Evolutionary conservation across 192 early-diverging fungal species (phyloP).

Genomic region (Coemansia sp.): DNA sequence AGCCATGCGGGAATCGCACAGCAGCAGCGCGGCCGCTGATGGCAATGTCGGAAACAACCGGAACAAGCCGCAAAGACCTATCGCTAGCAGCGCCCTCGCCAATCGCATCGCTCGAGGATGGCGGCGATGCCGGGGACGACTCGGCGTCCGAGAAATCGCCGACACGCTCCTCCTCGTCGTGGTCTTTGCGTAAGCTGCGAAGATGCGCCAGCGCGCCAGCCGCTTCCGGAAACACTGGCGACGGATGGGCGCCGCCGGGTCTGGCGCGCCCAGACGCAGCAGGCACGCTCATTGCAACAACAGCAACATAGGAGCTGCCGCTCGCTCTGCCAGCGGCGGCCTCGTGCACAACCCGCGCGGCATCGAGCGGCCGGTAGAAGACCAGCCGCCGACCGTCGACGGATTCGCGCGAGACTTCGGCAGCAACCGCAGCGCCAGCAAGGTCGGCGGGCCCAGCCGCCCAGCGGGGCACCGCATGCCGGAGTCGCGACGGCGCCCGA

Average conservation of each 20-base stretch:
- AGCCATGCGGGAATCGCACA: slow-evolving; percentile 17
- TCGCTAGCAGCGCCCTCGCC: neutral
- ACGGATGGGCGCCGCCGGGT: neutral
- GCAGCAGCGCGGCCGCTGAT: neutral
- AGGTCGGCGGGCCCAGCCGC: neutral
- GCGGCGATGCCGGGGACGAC: neutral
- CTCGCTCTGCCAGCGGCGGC: neutral
- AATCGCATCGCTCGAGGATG: neutral
- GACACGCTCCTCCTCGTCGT: no score
- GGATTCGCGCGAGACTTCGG: slow-evolving; percentile 13
- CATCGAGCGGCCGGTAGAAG: slow-evolving; percentile 26
- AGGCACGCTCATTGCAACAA: neutral
- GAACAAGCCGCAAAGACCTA: neutral
- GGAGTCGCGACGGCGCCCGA: slow-evolving; percentile 12
- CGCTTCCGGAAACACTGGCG: no score
- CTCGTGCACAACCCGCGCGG: slow-evolving; percentile 13
- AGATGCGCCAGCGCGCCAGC: neutral
- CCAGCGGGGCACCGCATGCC: slow-evolving; percentile 4
- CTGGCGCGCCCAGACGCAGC: neutral
- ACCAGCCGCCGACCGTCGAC: slow-evolving; percentile 24
- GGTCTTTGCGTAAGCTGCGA: slow-evolving; percentile 37
- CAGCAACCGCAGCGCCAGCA: slow-evolving; percentile 13
- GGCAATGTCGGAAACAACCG: slow-evolving; percentile 41
- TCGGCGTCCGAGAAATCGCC: slow-evolving; percentile 10
- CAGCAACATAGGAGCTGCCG: neutral